These are phyloP conservation scores for Hemerocallis citrina DNA, from an alignment of 106 monocot species.

Conservation along the genomic window DNA sequence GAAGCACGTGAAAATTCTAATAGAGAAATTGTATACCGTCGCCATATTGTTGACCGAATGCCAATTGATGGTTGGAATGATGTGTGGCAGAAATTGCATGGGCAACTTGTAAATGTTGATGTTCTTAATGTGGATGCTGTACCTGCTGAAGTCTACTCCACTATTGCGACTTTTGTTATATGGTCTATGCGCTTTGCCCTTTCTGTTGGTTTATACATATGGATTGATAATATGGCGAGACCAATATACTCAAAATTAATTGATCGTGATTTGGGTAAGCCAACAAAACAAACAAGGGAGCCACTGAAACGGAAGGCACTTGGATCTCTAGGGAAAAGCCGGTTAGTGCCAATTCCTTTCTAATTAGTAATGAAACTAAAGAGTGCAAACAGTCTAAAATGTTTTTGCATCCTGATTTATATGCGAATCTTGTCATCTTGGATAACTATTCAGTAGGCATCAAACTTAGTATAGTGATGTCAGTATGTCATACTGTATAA, in stretches of 20 bases:
- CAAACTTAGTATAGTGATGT: background rate
- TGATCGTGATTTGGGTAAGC: conserved; percentile 68
- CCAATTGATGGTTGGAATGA: conserved; percentile 92
- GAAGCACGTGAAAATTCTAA: conserved; percentile 15
- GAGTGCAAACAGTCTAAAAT: background rate
- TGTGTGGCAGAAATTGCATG: conserved; percentile 71
- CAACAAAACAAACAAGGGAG: conserved; percentile 36
- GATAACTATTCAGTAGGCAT: no score
- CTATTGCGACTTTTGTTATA: conserved; percentile 65
- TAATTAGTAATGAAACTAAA: background rate
- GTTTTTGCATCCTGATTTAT: background rate
- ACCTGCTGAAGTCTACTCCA: conserved; percentile 72
- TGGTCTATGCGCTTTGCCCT: conserved; percentile 85
- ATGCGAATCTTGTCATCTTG: no score
- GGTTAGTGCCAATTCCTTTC: conserved; percentile 28
- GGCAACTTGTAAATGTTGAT: conserved; percentile 75
- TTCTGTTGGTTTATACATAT: conserved; percentile 56
- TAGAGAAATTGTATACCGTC: conserved; percentile 56
- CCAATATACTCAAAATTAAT: conserved; percentile 84
- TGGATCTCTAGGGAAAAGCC: conserved; percentile 78
- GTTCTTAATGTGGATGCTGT: conserved; percentile 74
- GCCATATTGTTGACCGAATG: conserved; percentile 80
- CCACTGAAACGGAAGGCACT: conserved; percentile 49
- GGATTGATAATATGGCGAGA: conserved; percentile 53
- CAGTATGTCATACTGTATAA: background rate